phyloP scores from a whole-genome alignment of 1,284 basidiomycete genomes.

The Rhodotorula sp. region DNA sequence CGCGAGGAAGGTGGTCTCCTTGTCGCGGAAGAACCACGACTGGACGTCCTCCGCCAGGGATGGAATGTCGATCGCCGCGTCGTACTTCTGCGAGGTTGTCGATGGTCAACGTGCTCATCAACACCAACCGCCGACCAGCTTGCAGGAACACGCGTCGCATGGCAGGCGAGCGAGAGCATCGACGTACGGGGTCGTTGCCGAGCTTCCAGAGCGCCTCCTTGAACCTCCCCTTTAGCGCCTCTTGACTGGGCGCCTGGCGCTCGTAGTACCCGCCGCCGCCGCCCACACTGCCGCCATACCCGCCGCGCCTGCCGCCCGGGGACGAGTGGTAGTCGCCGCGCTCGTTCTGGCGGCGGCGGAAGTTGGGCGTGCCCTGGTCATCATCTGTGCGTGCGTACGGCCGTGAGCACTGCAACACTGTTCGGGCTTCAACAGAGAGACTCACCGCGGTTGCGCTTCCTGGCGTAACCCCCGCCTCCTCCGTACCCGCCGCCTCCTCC shows the following conservation, averaged over 20 bases:
- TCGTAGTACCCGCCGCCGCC: slow-evolving; percentile 14
- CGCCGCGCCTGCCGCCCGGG: slow-evolving; percentile 9
- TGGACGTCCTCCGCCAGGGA: slow-evolving; percentile 28
- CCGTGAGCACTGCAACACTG: not conserved
- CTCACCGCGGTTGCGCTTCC: slow-evolving; percentile 40
- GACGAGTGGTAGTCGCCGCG: slow-evolving; percentile 28
- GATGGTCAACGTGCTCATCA: not conserved
- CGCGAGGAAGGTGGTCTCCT: slow-evolving; percentile 36
- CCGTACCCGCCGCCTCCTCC: slow-evolving; percentile 13
- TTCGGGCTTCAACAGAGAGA: no score
- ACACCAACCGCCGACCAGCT: no score
- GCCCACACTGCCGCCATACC: slow-evolving; percentile 10
- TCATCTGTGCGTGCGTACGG: slow-evolving; percentile 25
- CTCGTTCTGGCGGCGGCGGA: slow-evolving; percentile 22
- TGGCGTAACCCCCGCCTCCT: slow-evolving; percentile 30
- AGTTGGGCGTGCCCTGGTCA: slow-evolving; percentile 17
- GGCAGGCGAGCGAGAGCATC: not conserved
- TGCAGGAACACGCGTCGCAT: no score
- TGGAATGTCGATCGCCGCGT: slow-evolving; percentile 39
- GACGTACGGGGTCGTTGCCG: slow-evolving; percentile 25
- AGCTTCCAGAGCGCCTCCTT: slow-evolving; percentile 37
- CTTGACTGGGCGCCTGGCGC: slow-evolving; percentile 14
- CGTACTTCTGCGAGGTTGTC: slow-evolving; percentile 28
- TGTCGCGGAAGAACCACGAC: slow-evolving; percentile 36
- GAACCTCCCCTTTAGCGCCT: slow-evolving; percentile 25